Percentiles rank a stretch among this genome's conserved stretches.
Conservation (phyloP, 2,329 filamentous ascomycete species). For the Aspergillus brunneoviolaceus region DNA sequence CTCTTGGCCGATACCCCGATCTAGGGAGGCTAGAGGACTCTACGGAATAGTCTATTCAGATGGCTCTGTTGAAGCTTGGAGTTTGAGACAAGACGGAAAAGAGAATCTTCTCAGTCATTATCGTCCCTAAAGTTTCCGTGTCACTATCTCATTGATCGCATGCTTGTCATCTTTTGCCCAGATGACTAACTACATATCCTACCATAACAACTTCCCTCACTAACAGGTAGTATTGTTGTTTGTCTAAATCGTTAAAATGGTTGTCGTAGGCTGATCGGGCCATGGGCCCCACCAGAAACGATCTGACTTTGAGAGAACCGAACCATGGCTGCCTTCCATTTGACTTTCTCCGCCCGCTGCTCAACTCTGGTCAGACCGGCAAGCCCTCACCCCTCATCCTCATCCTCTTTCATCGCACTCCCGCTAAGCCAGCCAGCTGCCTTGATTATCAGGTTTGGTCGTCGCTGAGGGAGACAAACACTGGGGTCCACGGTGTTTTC, state of each 20-base stretch:
- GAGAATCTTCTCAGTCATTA: neutral
- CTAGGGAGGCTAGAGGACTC: neutral
- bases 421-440: neutral
- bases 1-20: slow-evolving; percentile 1
- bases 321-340: neutral
- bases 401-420: neutral
- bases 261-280: neutral
- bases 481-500: too few species aligned
- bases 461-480: neutral
- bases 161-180: neutral
- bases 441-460: neutral
- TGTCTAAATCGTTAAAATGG: neutral
- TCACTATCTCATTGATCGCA: neutral
- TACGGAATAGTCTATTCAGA: too few species aligned
- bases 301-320: neutral
- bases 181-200: neutral
- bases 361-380: neutral
- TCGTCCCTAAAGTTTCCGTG: neutral
- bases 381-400: neutral
- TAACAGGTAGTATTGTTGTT: neutral
- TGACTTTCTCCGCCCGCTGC: neutral
- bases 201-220: neutral
- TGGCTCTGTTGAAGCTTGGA: neutral
- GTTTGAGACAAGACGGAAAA: neutral
- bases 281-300: neutral